Conservation (phyloP, 2,329 filamentous ascomycete genomes). For the Sporothrix dimorphospora region DNA sequence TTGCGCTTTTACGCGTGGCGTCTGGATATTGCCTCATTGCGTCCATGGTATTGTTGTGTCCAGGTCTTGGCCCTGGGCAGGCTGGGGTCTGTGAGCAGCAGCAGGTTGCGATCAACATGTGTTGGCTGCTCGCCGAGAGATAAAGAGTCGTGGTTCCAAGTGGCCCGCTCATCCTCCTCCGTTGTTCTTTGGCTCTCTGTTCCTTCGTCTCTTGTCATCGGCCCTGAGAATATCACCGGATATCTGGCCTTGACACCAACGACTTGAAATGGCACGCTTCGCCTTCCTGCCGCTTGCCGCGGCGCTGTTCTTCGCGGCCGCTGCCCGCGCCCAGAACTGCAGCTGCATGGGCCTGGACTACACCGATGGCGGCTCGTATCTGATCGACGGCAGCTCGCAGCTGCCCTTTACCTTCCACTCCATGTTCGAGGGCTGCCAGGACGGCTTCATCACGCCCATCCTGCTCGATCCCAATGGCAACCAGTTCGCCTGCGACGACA, state of each 20-base stretch:
- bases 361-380: slow-evolving; percentile 37
- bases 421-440: slow-evolving; percentile 34
- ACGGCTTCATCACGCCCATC: slow-evolving; percentile 34
- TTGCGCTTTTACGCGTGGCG: not conserved
- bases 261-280: not conserved
- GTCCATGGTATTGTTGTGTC: not conserved
- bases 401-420: slow-evolving; percentile 35
- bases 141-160: not conserved
- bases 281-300: not conserved
- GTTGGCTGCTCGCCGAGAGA: not conserved
- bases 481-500: slow-evolving; percentile 33
- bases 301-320: not conserved
- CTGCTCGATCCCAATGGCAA: slow-evolving; percentile 33
- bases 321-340: slow-evolving; percentile 27
- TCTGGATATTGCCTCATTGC: slow-evolving; percentile 10
- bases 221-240: not conserved
- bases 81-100: not conserved
- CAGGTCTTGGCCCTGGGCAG: not conserved
- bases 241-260: not conserved
- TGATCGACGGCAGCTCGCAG: slow-evolving; percentile 34
- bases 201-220: not conserved
- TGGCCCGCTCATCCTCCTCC: not conserved
- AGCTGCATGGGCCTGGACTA: slow-evolving; percentile 36
- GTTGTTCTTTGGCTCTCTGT: not conserved
- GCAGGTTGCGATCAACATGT: not conserved